Evolutionary conservation across 108 stramenopile genomes (phyloP), one percentile per base, ranked within the genome.

Genomic region (Craspedostauros australis): DNA sequence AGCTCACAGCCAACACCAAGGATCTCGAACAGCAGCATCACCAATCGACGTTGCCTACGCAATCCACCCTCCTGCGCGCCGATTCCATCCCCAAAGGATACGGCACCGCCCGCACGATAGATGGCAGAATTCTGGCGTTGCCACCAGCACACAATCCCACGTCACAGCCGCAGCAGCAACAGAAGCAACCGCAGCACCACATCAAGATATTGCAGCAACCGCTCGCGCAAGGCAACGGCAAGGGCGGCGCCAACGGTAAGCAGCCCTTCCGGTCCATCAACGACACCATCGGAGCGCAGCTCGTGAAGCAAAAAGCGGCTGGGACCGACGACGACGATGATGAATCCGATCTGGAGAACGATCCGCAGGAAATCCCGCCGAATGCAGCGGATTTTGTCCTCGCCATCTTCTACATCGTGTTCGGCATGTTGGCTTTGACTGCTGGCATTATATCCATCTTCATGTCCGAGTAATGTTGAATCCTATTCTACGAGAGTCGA

Each of bases 361-460:
- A 82, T 62, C 69, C 68, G 15, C 72, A 79, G 37, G 68, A 82
- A 46, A 59, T 41, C 12, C 68, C 67, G 18, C 82, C 84, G 2
- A 54, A 47, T 2, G 54, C 62, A 42, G 48, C 16, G n/a, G 82
- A 86, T 61, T 91, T 83, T 66, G 46, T 64, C 18, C 33, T 84
- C 40, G 88, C 88, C 4, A 82, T 91, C 19, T 73, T 64, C 20
- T 84, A 69, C 24, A 52, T 83, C 41, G 34, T 70, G 1, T 84
- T 91, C 47, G 88, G 88, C 6, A 18, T 82, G 21, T 32, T 91
- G 9, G 88, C 88, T 11, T 30, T 85, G 49, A 44, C 52, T 20
- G 84, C 80, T 5, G 88, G 88, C 8, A 2, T 84, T 36, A 37
- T 73, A 8, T 84, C 88, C 11, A 74, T 84, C 22, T 64, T 56